phyloP scores from a whole-genome alignment of 2,329 filamentous ascomycete genomes.

The Knufia fluminis region DNA sequence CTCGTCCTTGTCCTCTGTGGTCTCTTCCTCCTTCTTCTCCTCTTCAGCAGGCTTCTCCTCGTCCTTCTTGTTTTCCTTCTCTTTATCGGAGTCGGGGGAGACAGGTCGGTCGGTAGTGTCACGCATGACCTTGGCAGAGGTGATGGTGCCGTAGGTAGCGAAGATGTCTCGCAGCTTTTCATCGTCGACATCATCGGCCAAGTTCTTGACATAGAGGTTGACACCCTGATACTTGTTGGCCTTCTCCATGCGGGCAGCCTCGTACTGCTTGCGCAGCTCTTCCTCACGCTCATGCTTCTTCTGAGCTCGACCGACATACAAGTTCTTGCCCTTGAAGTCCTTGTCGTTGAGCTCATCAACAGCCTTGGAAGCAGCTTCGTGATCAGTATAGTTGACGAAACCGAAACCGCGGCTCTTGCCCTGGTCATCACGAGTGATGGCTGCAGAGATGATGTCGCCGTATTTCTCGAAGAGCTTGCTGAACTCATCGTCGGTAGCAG shows the following conservation, averaged over 20 bases:
- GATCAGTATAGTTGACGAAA: slow-evolving; percentile 90
- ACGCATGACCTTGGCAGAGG: slow-evolving; percentile 98
- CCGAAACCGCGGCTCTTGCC: slow-evolving; percentile 93
- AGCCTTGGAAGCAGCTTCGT: slow-evolving; percentile 75
- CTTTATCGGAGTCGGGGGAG: slow-evolving; percentile 32
- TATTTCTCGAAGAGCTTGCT: slow-evolving; percentile 83
- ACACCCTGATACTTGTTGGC: slow-evolving; percentile 98
- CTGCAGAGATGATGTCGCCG: slow-evolving; percentile 91
- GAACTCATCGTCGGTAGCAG: slow-evolving; percentile 89
- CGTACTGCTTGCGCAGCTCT: slow-evolving; percentile 97
- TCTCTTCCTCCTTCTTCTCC: slow-evolving; percentile 39
- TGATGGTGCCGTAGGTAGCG: slow-evolving; percentile 83
- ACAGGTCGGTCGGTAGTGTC: slow-evolving; percentile 51
- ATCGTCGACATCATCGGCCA: slow-evolving; percentile 93
- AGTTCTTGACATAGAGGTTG: slow-evolving; percentile 99
- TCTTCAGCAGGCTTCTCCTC: slow-evolving; percentile 43
- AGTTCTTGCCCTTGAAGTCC: slow-evolving; percentile 86
- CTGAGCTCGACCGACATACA: slow-evolving; percentile 96
- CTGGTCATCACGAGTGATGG: slow-evolving; percentile 77
- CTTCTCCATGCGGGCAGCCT: slow-evolving; percentile 95
- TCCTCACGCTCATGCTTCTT: slow-evolving; percentile 99
- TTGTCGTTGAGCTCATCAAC: slow-evolving; percentile 87
- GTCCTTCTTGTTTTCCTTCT: slow-evolving; percentile 47
- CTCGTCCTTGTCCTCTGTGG: slow-evolving; percentile 34
- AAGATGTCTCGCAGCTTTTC: slow-evolving; percentile 96